Evolutionary conservation across 192 early-diverging fungal genomes (phyloP), one percentile per base, ranked within the genome.

Genomic region (Gaertneriomyces semiglobifer): DNA sequence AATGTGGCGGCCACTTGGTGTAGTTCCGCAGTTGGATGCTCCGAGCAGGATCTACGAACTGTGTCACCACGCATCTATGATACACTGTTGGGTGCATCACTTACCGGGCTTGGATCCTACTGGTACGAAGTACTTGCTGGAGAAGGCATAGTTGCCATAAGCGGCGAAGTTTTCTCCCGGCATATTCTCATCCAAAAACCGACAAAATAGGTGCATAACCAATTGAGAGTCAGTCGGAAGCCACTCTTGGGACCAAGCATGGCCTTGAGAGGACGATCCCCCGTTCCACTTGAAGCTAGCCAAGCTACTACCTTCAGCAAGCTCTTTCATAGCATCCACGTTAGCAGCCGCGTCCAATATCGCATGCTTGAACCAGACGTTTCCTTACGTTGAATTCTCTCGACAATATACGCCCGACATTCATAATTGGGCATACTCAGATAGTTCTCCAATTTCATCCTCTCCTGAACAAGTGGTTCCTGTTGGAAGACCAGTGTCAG

Each of bases 181-280:
- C 75, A 78, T 80, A 39, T 56, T 50, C 53, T 77, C 75, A 53
- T 80, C 78, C 44, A 80, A 42, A 47, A 65, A 80, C 2, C 65
- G 60, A 58, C 74, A 74, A 44, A 80, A 79, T 47, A 80, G 45
- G 54, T 79, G 76, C 70, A 80, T 65, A 40, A 80, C 67, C 4
- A 80, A 55, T 57, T 71, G 68, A 7, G 73, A 51, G 46, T 74
- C 73, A 10, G 73, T 72, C 11, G 73, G 73, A 10, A 62, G 48
- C 20, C 19, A 42, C 6, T 74, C 73, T 18, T 57, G 7, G 5
- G 57, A 58, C 73, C 73, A 74, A 6, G 44, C 44, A 44, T 53
- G 56, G 16, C 69, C 73, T 9, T 72, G 44, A 60, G 53, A 71
- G 7, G 20, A 11, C 10, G 53, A 50, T 6, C 60, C 58, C 42